Evolutionary conservation across 805 yeast genomes (phyloP).

Genomic region (Candida pini): DNA sequence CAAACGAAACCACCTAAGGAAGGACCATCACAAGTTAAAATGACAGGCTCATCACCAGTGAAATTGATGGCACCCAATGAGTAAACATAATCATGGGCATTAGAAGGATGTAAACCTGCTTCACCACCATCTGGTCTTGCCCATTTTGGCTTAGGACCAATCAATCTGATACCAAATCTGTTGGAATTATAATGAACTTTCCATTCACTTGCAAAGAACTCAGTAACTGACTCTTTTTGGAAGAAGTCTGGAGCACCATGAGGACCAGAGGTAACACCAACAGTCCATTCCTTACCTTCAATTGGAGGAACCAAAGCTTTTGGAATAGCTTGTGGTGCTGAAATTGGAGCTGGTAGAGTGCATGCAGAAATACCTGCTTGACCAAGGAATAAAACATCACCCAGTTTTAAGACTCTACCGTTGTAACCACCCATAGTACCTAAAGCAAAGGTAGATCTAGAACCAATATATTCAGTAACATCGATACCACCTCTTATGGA

Average conservation of each 20-base stretch:
- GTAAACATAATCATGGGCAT: conserved; percentile 95
- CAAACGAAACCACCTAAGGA: conserved; percentile 97
- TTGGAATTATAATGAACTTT: conserved; percentile 96
- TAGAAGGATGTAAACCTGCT: conserved; percentile 98
- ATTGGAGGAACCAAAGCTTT: conserved; percentile 49
- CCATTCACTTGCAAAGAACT: conserved; percentile 78
- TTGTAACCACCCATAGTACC: conserved; percentile 93
- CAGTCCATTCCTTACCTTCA: conserved; percentile 59
- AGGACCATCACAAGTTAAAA: conserved; percentile 95
- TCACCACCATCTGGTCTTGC: conserved; percentile 96
- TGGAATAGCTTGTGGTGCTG: conserved; percentile 59
- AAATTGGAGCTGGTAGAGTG: conserved; percentile 65
- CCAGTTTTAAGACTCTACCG: conserved; percentile 86
- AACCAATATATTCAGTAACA: conserved; percentile 88
- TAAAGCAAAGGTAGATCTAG: conserved; percentile 93
- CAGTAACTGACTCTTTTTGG: conserved; percentile 62
- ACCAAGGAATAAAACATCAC: conserved; percentile 86
- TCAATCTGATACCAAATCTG: conserved; percentile 90
- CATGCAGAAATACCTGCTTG: conserved; percentile 66
- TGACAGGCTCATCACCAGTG: conserved; percentile 98
- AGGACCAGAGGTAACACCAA: conserved; percentile 95
- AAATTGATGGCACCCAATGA: conserved; percentile 95
- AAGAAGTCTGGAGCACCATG: conserved; percentile 98
- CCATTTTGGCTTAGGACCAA: conserved; percentile 97
- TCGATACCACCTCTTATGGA: conserved; percentile 92